Conservation (phyloP, 106 monocot species). For the Posidonia australis region DNA sequence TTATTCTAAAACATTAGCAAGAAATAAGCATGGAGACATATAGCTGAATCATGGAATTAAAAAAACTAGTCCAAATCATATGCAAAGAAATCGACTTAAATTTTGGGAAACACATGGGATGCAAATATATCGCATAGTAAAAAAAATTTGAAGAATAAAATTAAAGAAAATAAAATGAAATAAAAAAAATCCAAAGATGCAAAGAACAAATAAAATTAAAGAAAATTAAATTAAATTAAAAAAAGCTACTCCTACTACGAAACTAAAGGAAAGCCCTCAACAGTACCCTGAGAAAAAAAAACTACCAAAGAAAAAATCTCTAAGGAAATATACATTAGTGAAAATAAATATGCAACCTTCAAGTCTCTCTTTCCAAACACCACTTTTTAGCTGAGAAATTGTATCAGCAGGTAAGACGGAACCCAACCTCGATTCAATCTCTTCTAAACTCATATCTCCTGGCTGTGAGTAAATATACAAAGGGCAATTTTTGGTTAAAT, state of each 20-base stretch:
- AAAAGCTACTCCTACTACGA: too few relatives aligned
- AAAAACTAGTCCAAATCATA: too few relatives aligned
- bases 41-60: too few relatives aligned
- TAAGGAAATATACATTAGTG: too few relatives aligned
- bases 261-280: too few relatives aligned
- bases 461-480: slow-evolving; percentile 37
- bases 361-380: slow-evolving; percentile 96
- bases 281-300: neutral
- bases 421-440: slow-evolving; percentile 74
- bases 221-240: too few relatives aligned
- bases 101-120: neutral
- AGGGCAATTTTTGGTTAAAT: neutral
- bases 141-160: neutral
- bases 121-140: neutral
- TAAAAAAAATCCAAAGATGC: too few relatives aligned
- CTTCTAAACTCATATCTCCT: slow-evolving; percentile 90
- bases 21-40: too few relatives aligned
- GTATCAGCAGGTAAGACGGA: slow-evolving; percentile 57
- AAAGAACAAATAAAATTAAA: too few relatives aligned
- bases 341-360: slow-evolving; percentile 48
- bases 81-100: too few relatives aligned
- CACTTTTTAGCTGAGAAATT: slow-evolving; percentile 76
- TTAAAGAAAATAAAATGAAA: neutral
- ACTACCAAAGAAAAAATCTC: neutral
- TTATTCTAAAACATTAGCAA: too few relatives aligned